Evolutionary conservation across 495 filamentous ascomycete genomes (phyloP), one percentile per base, ranked within the genome.

Genomic region (Penicillium bovifimosum): DNA sequence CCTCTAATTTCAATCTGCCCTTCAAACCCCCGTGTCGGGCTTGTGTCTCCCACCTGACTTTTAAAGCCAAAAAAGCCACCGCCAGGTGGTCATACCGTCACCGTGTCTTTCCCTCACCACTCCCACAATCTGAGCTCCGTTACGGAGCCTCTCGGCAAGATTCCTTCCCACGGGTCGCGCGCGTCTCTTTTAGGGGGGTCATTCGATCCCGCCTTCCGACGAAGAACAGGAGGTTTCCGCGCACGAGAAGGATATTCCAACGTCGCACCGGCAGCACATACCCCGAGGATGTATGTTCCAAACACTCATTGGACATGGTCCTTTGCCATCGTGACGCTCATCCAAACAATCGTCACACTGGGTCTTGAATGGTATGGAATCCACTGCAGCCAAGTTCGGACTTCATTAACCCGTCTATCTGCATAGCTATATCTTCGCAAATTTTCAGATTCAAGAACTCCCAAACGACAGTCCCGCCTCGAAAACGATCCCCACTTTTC

Each of bases 251-350:
- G 79, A 9, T 77, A 81, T 59, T 56, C 72, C 40, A 72, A 71
- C 61, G 62, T 69, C 17, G 41, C 61, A 2, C 58, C 67, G 2
- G 32, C 28, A 6, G 51, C 51, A 1, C 39, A 48, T 14, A 60
- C 53, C 52, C 53, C 62, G 55, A 78, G 67, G 59, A 83, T 86
- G 76, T 90, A 90, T 58, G 74, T 84, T 57, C 83, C 92, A 45
- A 86, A 82, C 61, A 86, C 88, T 4, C 75, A 75, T 59, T 98
- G 95, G 95, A 90, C 90, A 3, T 93, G 90, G 83, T 70, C 82
- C 50, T 96, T 96, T 65, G 77, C 91, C 61, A 62, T 85, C 54
- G 74, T 87, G 34, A 83, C 91, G 28, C 67, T 84, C 33, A 34
- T 90, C 38, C 95, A 98, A 68, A 86, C 88, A 33, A 67, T 86